phyloP scores from a whole-genome alignment of 169 alveolate genomes.

The Sarcocystis neurona region DNA sequence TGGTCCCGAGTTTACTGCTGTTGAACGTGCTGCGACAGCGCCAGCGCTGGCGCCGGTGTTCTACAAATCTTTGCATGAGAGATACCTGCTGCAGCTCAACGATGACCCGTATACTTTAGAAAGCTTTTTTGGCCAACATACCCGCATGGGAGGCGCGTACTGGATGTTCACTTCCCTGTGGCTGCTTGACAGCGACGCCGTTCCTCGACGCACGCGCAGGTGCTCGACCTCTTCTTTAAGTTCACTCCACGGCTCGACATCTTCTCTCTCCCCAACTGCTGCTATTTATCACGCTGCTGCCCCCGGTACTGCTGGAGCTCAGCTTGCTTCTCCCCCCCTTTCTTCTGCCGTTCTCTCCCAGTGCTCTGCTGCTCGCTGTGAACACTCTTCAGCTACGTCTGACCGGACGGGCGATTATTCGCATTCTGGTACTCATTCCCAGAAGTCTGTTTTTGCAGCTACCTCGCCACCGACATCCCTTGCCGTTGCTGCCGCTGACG shows the following conservation, averaged over 20 bases:
- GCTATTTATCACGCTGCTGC: not conserved
- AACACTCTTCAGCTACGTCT: too few relatives aligned
- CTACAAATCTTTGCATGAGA: constrained; percentile 21
- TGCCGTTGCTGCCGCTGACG: too few relatives aligned
- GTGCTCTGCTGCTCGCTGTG: not conserved
- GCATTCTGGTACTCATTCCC: too few relatives aligned
- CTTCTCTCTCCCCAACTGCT: not conserved
- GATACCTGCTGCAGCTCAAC: constrained; percentile 48
- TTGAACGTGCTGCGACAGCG: constrained; percentile 52
- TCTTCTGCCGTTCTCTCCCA: not conserved
- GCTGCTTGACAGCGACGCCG: constrained; percentile 51
- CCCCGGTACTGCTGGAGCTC: not conserved
- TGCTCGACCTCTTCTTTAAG: not conserved
- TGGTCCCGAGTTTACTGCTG: constrained; percentile 49
- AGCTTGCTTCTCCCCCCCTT: not conserved
- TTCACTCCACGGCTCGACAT: not conserved
- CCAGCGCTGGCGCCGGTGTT: too few relatives aligned
- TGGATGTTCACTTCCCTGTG: constrained; percentile 64
- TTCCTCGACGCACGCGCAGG: constrained; percentile 33
- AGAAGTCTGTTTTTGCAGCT: too few relatives aligned
- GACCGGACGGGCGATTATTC: too few relatives aligned
- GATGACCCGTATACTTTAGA: constrained; percentile 58
- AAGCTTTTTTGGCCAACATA: constrained; percentile 38
- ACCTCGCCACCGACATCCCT: too few relatives aligned
- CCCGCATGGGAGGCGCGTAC: constrained; percentile 66